Base-by-base conservation (phyloP, 2,329 filamentous ascomycete genomes). In the Microsporum ferrugineum region DNA sequence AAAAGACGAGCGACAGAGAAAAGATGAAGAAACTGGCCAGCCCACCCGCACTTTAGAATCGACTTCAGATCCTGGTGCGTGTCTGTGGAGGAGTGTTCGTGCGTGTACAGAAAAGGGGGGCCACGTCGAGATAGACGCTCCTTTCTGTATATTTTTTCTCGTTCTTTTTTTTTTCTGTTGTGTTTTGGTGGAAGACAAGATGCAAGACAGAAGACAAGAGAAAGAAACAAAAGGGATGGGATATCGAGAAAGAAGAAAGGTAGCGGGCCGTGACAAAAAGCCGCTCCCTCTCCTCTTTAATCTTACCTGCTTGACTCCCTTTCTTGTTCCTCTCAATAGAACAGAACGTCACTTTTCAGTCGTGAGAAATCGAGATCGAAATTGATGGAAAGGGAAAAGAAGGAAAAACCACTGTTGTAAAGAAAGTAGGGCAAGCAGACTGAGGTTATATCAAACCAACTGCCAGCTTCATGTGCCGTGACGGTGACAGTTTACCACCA, bases 401-500 rank as follows among this genome's bases (percentile, higher is more conserved):
- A 38, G n/a, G n/a, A 41, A 17, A 17, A n/a, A 2, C 14, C 4
- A 66, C 53, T 5, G 27, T 39, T 8, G 34, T 57, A 43, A 57
- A 31, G 23, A 14, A 55, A 61, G 47, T 63, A 58, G 58, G 27
- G 17, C 14, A 36, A 57, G 17, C 31, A 23, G 55, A 12, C 7
- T 34, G 36, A 38, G 23, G 29, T 38, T 17, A 14, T 39, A 36
- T 36, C 34, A 27, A 34, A 57, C 36, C 43, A 31, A n/a, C 38
- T 38, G 31, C 23, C 14, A 10, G 41, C 17, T n/a, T 14, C n/a
- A 5, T 29, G 10, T 14, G 17, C 43, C 33, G n/a, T 39, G 14
- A 10, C 23, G n/a, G 34, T 43, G 10, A 8, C 27, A 38, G 27
- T 62, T 74, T 79, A 80, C 78, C 78, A 80, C 78, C 78, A 80